phyloP scores from a whole-genome alignment of 768 basidiomycete genomes.

The Sporobolomyces phaffii region DNA sequence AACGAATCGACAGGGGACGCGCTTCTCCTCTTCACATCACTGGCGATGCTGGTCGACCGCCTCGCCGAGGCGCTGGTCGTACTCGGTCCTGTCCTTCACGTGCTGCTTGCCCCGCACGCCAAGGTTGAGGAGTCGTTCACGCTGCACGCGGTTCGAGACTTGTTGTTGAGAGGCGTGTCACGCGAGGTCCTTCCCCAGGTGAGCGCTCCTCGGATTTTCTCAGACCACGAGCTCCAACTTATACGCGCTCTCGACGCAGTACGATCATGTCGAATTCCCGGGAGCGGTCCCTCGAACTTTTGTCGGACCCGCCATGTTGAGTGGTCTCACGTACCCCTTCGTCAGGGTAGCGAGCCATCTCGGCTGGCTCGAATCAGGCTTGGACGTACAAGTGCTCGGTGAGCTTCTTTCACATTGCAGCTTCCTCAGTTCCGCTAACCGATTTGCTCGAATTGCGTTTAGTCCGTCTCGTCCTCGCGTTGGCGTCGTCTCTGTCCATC shows the following conservation, averaged over 20 bases:
- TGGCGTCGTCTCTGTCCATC: conserved; percentile 60
- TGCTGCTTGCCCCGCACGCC: conserved; percentile 66
- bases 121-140: conserved; percentile 99
- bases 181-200: conserved; percentile 19
- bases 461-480: conserved; percentile 72
- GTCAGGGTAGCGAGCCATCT: conserved; percentile 50
- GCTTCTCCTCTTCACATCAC: neutral
- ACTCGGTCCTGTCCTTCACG: conserved; percentile 51
- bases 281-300: conserved; percentile 87
- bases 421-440: neutral
- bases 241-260: conserved; percentile 51
- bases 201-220: neutral
- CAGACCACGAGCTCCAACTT: neutral
- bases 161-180: conserved; percentile 66
- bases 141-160: conserved; percentile 82
- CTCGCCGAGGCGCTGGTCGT: conserved; percentile 21
- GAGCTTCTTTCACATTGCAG: conserved; percentile 40
- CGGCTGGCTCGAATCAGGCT: conserved; percentile 55
- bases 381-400: conserved; percentile 68
- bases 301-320: conserved; percentile 66
- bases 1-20: no score
- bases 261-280: conserved; percentile 81
- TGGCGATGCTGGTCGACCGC: neutral
- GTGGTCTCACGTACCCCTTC: conserved; percentile 55
- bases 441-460: neutral